Base-by-base conservation (phyloP, 2,329 filamentous ascomycete genomes). In the Diaporthe eres region DNA sequence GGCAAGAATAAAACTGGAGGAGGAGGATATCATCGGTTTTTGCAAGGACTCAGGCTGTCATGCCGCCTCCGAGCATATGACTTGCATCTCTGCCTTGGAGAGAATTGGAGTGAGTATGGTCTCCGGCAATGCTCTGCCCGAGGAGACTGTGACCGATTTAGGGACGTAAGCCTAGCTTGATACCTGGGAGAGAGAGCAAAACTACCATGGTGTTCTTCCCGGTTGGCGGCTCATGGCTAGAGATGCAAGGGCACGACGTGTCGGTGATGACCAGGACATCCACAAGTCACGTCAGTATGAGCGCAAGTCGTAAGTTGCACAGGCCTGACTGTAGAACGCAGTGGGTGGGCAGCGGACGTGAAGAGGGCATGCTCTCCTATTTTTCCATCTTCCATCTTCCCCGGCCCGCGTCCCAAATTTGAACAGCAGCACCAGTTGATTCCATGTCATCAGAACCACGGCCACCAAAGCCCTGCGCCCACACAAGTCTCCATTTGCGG, bases 121-220 rank as follows among this genome's bases (percentile, higher is more conserved):
- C 3, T 19, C 15, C 10, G 8, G 1, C 8, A 4, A 8, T 28
- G 13, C 19, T 19, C n/a, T 28, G 1, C 17, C 37, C 8, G 13
- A 17, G 58, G 22, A 61, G n/a, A 22, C 34, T 4, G 5, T 39
- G 5, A 2, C 5, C 3, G 19, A 5, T 37, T 9, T 5, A n/a
- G 22, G 12, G 51, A 55, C 12, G 25, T 31, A 5, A 28, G 12
- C 19, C 51, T 55, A 1, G 25, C 10, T 8, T 37, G 22, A 37
- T 1, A 15, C 17, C 4, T 10, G 57, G 10, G 22, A 1, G 57
- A 10, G 4, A 8, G 31, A 9, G 4, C 0, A 13, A 9, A 6
- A 34, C 19, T n/a, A 22, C 3, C 17, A 7, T 10, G 34, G 34
- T 13, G 10, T 7, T n/a, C 1, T 28, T 10, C 17, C n/a, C 4